Evolutionary conservation across 805 yeast genomes (phyloP).

Genomic region (Pichia paraexigua): DNA sequence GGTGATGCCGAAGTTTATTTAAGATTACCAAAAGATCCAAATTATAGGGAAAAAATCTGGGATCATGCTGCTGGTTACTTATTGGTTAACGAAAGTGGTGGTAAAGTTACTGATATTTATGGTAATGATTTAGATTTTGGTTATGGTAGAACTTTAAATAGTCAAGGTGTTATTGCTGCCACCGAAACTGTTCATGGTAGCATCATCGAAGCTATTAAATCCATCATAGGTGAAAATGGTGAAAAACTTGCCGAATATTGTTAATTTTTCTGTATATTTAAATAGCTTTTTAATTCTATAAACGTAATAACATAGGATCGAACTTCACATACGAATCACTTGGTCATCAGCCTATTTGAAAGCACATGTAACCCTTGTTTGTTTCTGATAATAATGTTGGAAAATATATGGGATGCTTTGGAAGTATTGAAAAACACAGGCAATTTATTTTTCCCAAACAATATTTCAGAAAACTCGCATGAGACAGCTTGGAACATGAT

Average conservation of each 20-base stretch:
- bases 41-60: conserved; percentile 93
- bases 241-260: conserved; percentile 23
- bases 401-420: too few relatives aligned
- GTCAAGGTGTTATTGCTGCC: conserved; percentile 93
- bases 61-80: conserved; percentile 97
- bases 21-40: conserved; percentile 70
- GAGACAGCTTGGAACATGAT: too few relatives aligned
- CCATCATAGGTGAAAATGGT: conserved; percentile 29
- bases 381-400: too few relatives aligned
- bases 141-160: conserved; percentile 67
- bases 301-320: too few relatives aligned
- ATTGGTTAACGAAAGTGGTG: conserved; percentile 84
- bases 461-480: too few relatives aligned
- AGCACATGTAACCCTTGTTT: too few relatives aligned
- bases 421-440: too few relatives aligned
- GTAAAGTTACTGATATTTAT: conserved; percentile 75
- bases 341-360: not conserved
- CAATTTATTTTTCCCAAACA: too few relatives aligned
- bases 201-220: conserved; percentile 43
- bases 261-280: not conserved
- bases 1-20: conserved; percentile 92
- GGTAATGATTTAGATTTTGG: conserved; percentile 77
- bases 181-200: conserved; percentile 37
- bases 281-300: too few relatives aligned
- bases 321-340: too few relatives aligned